Evolutionary conservation across 352 stramenopile genomes (phyloP), one percentile per base, ranked within the genome.

Genomic region (Phytophthora sansomeana): DNA sequence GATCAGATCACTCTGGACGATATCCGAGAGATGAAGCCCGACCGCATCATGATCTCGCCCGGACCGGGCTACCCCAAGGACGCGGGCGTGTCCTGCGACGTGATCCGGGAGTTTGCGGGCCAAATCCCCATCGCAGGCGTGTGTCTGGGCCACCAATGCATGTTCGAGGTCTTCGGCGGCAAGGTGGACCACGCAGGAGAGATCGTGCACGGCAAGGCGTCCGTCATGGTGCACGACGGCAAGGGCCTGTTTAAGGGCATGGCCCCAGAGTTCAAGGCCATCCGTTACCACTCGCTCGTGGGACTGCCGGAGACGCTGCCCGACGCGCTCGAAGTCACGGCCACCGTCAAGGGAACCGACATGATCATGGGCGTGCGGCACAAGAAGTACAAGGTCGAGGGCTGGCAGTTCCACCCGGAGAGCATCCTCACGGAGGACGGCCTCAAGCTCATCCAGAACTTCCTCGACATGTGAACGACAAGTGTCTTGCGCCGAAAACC

Each of bases 361-460:
- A 96, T 96, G 83, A 96, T 96, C 73, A 95, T 96, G 86, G 89
- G 87, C 41, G 85, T 96, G 54, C 83, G 89, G 32, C 89, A 96
- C 82, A 94, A 91, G 61, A 79, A 87, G 78, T 85, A 83, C 72
- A 90, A 92, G 62, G 77, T 96, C 43, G 87, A 96, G 64, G 89
- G 87, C 55, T 91, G 93, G 63, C 89, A 96, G 69, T 96, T 96
- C 71, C 89, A 96, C 74, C 89, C 89, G 0, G 89, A 96, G 58
- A 95, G 86, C 58, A 96, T 96, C 55, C 74, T 94, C 47, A 96
- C 89, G 4, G 76, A 93, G 38, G 81, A 89, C 63, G 89, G 89
- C 26, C 82, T 92, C 64, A 81, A 78, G 33, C 85, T 96, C 58
- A 93, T 96, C 60, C 81, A 91, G 64, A 96, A 95, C 68, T 96